These are phyloP conservation scores for Colletotrichum somersetense DNA, from an alignment of 2,329 filamentous ascomycete genomes.

Conservation along the genomic window DNA sequence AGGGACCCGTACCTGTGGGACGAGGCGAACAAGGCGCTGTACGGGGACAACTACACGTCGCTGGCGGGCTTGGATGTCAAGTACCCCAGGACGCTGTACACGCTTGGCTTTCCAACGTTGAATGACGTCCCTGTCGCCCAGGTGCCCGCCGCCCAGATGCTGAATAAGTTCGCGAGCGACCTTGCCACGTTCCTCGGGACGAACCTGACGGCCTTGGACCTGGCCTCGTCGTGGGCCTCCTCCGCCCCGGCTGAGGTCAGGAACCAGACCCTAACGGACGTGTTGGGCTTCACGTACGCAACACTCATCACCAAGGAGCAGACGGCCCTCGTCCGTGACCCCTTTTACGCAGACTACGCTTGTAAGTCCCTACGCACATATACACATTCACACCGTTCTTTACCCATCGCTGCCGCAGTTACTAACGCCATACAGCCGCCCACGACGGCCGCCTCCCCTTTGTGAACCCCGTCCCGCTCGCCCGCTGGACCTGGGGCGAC, in stretches of 20 bases:
- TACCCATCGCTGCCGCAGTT: too few relatives aligned
- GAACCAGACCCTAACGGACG: conserved; percentile 41
- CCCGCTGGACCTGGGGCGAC: conserved; percentile 54
- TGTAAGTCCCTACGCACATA: conserved; percentile 38
- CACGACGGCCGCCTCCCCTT: conserved; percentile 53
- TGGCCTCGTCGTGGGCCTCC: conserved; percentile 47
- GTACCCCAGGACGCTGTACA: conserved; percentile 48
- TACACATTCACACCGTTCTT: rapidly evolving
- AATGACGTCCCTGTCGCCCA: conserved; percentile 38
- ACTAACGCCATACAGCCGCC: conserved; percentile 39
- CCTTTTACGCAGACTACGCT: conserved; percentile 56
- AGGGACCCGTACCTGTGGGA: conserved; percentile 54
- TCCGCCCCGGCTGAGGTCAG: conserved; percentile 44
- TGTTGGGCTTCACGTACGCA: conserved; percentile 52
- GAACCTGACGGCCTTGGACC: conserved; percentile 41
- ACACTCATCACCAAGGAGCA: conserved; percentile 55
- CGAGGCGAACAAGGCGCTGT: conserved; percentile 49
- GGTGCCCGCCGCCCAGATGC: conserved; percentile 41
- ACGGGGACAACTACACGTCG: conserved; percentile 51
- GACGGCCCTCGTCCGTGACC: conserved; percentile 52
- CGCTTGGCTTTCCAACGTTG: conserved; percentile 46
- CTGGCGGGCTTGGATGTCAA: conserved; percentile 21
- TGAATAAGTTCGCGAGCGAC: conserved; percentile 47
- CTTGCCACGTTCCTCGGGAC: conserved; percentile 48
- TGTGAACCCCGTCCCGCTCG: conserved; percentile 52